Evolutionary conservation across 73 alveolate species (phyloP).

Genomic region (Paramecium octaurelia): DNA sequence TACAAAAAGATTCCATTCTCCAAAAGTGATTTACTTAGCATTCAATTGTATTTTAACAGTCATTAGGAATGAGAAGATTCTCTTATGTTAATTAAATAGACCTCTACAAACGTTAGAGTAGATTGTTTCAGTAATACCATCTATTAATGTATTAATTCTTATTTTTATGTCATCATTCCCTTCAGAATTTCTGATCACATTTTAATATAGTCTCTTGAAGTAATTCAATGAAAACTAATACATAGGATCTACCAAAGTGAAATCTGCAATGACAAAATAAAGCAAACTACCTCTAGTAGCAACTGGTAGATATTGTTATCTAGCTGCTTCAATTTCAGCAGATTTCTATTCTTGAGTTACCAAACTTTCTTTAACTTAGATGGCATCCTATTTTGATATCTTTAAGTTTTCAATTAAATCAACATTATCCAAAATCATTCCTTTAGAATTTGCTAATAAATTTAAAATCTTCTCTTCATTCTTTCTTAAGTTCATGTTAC

Average conservation of each 20-base stretch:
- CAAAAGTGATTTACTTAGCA: slow-evolving; percentile 70
- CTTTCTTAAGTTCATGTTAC: slow-evolving; percentile 83
- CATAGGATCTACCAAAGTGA: slow-evolving; percentile 96
- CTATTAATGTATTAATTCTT: slow-evolving; percentile 81
- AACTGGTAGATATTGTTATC: slow-evolving; percentile 85
- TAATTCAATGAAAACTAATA: slow-evolving; percentile 93
- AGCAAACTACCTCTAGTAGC: slow-evolving; percentile 93
- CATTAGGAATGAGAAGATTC: slow-evolving; percentile 88
- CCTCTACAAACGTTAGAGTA: slow-evolving; percentile 96
- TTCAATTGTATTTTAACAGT: slow-evolving; percentile 78
- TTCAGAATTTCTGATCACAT: slow-evolving; percentile 79
- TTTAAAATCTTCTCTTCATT: slow-evolving; percentile 89
- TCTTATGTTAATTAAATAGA: slow-evolving; percentile 92
- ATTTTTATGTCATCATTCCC: slow-evolving; percentile 71
- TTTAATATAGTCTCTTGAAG: slow-evolving; percentile 83
- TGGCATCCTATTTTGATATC: slow-evolving; percentile 82
- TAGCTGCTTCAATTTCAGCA: slow-evolving; percentile 86
- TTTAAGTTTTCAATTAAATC: slow-evolving; percentile 84
- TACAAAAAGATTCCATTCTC: slow-evolving; percentile 91
- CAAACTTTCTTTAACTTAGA: slow-evolving; percentile 79
- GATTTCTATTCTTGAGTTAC: slow-evolving; percentile 85
- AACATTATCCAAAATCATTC: slow-evolving; percentile 90
- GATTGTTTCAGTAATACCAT: slow-evolving; percentile 83
- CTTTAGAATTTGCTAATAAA: slow-evolving; percentile 85
- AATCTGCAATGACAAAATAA: slow-evolving; percentile 93